Evolutionary conservation across 2,329 filamentous ascomycete genomes (phyloP), one percentile per base, ranked within the genome.

Genomic region (Ophiosphaerella korrae): DNA sequence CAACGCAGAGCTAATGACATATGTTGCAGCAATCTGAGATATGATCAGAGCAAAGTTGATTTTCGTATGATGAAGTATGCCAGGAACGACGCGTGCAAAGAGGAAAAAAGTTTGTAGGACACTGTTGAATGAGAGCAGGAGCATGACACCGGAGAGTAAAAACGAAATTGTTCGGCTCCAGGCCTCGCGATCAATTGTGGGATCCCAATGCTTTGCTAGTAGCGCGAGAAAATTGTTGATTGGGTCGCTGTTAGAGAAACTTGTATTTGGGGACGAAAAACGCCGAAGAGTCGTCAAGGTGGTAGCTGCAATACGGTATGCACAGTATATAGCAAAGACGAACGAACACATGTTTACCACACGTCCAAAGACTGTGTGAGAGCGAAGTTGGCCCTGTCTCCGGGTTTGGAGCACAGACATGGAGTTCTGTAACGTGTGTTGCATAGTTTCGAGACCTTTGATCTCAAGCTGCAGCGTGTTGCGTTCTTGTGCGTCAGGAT

Each of bases 111-210:
- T 96, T 70, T 94, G 90, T n/a, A 92, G 78, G 14, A 90, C 90
- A 50, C 87, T 89, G 72, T 88, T 90, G 74, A 92, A 91, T 48
- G 88, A 90, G 2, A 89, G 87, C 13, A 90, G 80, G 21, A 96
- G 85, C 70, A 96, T 94, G 42, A 92, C 84, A 14, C 90, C 91
- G 7, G 88, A 90, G 4, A 96, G 81, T 18, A 91, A 77, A 73
- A 96, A 95, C 52, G 88, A 91, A 58, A 95, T 92, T 67, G 91
- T 89, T 26, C 90, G 87, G 18, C 89, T 87, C 90, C 90, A 95
- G 8, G 89, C 88, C 9, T 85, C 82, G 65, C 91, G 89, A 74
- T 96, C 89, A 23, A 96, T 82, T 53, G 87, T 84, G 2, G 89
- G 89, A 67, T 95, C 89, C 84, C 89, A 92, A 75, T 95, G 89